A percentile compares a stretch with the other conserved stretches of the same genome.
Conservation (phyloP, 805 yeast genomes). For the Metschnikowia peoriensis region DNA sequence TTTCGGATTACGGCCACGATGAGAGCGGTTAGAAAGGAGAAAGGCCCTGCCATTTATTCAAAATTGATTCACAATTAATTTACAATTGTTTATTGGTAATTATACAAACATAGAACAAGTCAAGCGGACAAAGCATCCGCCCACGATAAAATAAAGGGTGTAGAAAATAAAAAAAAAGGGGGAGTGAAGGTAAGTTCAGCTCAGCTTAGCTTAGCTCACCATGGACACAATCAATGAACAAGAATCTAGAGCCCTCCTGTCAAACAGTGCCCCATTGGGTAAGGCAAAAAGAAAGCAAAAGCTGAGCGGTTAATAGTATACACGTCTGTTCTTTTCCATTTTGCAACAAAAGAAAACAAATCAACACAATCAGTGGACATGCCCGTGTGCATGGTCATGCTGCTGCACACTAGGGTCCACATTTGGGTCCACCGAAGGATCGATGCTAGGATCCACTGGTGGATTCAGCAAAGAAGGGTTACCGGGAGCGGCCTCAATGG, state of each 20-base stretch:
- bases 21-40: too few relatives aligned
- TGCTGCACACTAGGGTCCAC: slow-evolving; percentile 45
- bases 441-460: slow-evolving; percentile 32
- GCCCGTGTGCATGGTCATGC: slow-evolving; percentile 38
- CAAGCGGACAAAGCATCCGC: background rate
- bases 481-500: slow-evolving; percentile 37
- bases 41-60: too few relatives aligned
- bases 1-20: slow-evolving; percentile 72
- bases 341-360: background rate
- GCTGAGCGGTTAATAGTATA: slow-evolving; percentile 11
- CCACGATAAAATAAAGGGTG: background rate
- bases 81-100: slow-evolving; percentile 10
- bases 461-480: slow-evolving; percentile 26
- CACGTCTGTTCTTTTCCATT: slow-evolving; percentile 1
- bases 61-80: background rate
- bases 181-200: background rate
- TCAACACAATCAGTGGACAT: slow-evolving; percentile 15
- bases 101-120: slow-evolving; percentile 14
- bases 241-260: too few relatives aligned
- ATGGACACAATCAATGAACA: too few relatives aligned
- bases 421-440: slow-evolving; percentile 43
- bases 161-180: background rate
- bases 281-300: background rate
- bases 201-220: too few relatives aligned
- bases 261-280: too few relatives aligned